These are phyloP conservation scores for Skeletonema grethae DNA, from an alignment of 108 stramenopile species.

Conservation along the genomic window DNA sequence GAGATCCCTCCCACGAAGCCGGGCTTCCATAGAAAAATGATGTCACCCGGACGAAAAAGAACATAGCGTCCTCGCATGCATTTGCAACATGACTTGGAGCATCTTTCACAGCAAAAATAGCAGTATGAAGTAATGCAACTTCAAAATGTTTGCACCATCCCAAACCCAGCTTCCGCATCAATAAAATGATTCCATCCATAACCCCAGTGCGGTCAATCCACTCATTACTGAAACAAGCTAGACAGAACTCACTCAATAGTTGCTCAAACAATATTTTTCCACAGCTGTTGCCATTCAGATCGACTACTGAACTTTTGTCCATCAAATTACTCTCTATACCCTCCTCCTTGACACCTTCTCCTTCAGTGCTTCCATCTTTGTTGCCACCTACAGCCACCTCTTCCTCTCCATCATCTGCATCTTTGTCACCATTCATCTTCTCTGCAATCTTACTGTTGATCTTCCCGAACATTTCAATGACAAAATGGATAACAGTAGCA, in stretches of 20 bases:
- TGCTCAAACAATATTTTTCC: slow-evolving; percentile 49
- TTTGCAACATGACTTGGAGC: slow-evolving; percentile 63
- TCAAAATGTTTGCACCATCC: slow-evolving; percentile 68
- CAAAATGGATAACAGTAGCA: slow-evolving; percentile 40
- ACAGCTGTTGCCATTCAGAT: slow-evolving; percentile 5
- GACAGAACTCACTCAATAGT: slow-evolving; percentile 57
- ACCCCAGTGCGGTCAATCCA: slow-evolving; percentile 61
- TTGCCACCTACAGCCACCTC: not conserved
- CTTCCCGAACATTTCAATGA: slow-evolving; percentile 30
- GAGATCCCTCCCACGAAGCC: slow-evolving; percentile 22
- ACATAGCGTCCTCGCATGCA: slow-evolving; percentile 56
- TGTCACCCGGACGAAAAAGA: slow-evolving; percentile 60
- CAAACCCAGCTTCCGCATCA: slow-evolving; percentile 53
- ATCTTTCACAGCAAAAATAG: slow-evolving; percentile 76
- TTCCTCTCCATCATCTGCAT: not conserved
- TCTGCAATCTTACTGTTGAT: slow-evolving; percentile 1
- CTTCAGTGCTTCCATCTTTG: not conserved
- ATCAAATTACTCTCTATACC: slow-evolving; percentile 17
- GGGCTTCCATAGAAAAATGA: slow-evolving; percentile 52
- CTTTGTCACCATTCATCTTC: not conserved
- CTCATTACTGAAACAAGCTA: slow-evolving; percentile 35
- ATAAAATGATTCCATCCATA: slow-evolving; percentile 45
- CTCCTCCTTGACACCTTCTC: not conserved
- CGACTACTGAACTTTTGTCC: not conserved
- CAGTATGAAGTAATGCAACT: slow-evolving; percentile 68